Conservation (phyloP, 805 yeast genomes). For the Candida boidinii region DNA sequence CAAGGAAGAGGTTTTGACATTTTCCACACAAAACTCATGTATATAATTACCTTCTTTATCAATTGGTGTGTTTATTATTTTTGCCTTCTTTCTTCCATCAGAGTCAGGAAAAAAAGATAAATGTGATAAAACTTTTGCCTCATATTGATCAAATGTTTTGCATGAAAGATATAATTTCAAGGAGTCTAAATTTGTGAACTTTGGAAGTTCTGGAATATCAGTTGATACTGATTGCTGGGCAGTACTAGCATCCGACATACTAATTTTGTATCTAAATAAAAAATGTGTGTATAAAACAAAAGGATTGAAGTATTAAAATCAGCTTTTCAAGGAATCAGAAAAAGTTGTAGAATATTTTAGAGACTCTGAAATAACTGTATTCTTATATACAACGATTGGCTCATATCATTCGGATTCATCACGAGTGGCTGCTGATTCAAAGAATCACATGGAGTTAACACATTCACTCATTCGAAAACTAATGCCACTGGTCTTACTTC, state of each 20-base stretch:
- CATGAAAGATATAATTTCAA: conserved; percentile 17
- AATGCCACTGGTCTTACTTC: no score
- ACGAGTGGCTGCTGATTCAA: no score
- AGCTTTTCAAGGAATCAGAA: no score
- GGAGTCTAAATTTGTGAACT: conserved; percentile 12
- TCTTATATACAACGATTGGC: no score
- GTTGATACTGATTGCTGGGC: background rate
- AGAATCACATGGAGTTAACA: no score
- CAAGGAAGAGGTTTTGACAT: conserved; percentile 4
- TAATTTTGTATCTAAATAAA: no score
- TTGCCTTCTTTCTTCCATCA: conserved; percentile 36
- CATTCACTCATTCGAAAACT: no score
- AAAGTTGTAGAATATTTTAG: no score
- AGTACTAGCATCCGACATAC: background rate
- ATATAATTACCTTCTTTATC: conserved; percentile 38
- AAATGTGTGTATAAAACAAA: no score
- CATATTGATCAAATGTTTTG: conserved; percentile 17
- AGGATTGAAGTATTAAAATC: no score
- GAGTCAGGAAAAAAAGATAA: conserved; percentile 53
- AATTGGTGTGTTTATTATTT: conserved; percentile 45
- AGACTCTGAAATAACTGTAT: no score
- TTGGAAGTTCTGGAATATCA: background rate
- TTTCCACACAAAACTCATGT: conserved; percentile 63
- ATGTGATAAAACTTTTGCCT: conserved; percentile 39
- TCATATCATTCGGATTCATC: no score